Evolutionary conservation across 75 land plant genomes (phyloP), one percentile per base, ranked within the genome.

Genomic region (Larix kaempferi): DNA sequence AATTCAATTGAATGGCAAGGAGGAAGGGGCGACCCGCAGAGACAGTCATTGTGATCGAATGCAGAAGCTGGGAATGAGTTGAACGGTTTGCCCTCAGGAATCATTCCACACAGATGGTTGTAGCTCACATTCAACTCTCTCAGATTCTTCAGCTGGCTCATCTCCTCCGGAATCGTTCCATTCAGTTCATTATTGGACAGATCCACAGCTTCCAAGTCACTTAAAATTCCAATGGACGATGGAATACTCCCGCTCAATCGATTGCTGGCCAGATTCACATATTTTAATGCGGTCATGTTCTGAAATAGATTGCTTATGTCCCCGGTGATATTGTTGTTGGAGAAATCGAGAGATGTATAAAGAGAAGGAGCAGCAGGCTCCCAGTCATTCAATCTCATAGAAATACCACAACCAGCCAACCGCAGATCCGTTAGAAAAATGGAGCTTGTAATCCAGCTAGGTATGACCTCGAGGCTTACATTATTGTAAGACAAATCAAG

Each of bases 11-110:
- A 29, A 29, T 29, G 33, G 73, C 84, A 86, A 17, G 77, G 49
- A 2, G 84, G 57, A 71, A 88, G 69, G 21, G 89, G 89, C 39
- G 86, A 71, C 0, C 89, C 89, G 37, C 89, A 88, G 6, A 84
- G 76, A 26, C 89, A 88, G 15, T 79, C 79, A 59, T 88, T 88
- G 72, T 66, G 55, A 37, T 23, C 72, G 17, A 54, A 78, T 5
- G 16, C 15, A 74, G 79, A 8, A 21, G 23, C 61, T 78, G 77
- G 33, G 82, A 74, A 57, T 59, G 52, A 11, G 79, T 79, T 21
- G 75, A 73, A 49, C 74, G 80, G 72, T 59, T 65, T 59, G 77
- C 74, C 76, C 71, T 57, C 57, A 16, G 90, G 90, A 69, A 88
- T 74, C 85, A 58, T 26, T 6, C 90, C 90, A 35, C 87, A 85